Conservation (phyloP, 176 grass and related monocot genomes). For the Triticum urartu region DNA sequence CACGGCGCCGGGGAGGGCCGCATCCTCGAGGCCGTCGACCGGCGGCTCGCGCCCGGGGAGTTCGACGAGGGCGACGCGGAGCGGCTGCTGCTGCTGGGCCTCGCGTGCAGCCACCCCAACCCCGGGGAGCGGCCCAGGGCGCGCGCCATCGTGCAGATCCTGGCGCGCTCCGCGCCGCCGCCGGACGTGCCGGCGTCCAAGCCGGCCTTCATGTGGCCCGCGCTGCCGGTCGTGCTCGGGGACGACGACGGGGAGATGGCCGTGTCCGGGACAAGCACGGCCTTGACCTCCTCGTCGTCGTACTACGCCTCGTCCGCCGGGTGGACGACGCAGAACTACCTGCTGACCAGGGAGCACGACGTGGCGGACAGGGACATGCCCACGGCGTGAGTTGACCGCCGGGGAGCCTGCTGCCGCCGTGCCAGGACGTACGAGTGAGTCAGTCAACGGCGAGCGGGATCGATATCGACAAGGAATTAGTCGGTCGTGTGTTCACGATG, state of each 20-base stretch:
- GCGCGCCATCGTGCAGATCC: conserved; percentile 47
- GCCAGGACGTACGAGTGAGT: background rate
- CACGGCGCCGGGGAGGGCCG: conserved; percentile 54
- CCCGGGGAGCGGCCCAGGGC: conserved; percentile 65
- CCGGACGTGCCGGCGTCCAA: conserved; percentile 52
- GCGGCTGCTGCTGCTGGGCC: conserved; percentile 74
- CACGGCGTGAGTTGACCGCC: conserved; percentile 24
- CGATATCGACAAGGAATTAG: background rate
- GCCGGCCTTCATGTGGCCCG: conserved; percentile 80
- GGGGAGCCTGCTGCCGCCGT: background rate
- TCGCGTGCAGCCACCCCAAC: conserved; percentile 85
- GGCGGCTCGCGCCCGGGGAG: conserved; percentile 7
- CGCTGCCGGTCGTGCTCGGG: background rate
- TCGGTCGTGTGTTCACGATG: background rate
- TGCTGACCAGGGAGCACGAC: conserved; percentile 34
- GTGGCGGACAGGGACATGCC: conserved; percentile 30
- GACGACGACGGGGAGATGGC: conserved; percentile 20
- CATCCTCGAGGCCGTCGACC: conserved; percentile 63
- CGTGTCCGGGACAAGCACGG: conserved; percentile 4
- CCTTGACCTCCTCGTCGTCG: conserved; percentile 45
- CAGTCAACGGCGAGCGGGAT: conserved; percentile 26
- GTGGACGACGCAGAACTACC: conserved; percentile 39
- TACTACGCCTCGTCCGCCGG: conserved; percentile 50
- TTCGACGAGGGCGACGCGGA: conserved; percentile 54
- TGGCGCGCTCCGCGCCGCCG: conserved; percentile 36